Evolutionary conservation across 345 rosid species (phyloP), one percentile per base, ranked within the genome.

Genomic region (Carallia pectinifolia): DNA sequence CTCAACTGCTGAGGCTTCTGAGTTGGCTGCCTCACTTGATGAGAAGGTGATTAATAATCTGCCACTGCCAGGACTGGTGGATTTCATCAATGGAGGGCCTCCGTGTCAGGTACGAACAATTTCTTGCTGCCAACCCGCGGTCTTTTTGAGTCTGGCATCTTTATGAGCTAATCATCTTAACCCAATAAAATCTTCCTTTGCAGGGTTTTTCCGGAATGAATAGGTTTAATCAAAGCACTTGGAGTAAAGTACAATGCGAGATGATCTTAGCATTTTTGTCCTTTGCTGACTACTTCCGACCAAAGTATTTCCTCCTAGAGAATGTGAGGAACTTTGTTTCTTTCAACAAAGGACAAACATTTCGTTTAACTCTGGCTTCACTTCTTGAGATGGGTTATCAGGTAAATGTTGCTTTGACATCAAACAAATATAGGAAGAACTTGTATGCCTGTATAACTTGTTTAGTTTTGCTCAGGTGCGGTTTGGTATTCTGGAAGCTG

Each of bases 161-260:
- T 67, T 12, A 13, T 53, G 71, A 8, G 33, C 10, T 56, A 54
- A 39, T 15, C 12, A 17, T 37, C 19, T 18, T 63, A 9, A 48
- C 40, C 31, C 4, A 36, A 65, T 47, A 19, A 15, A 27, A 54
- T 6, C 6, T 68, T 47, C 58, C 66, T 64, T 71, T 75, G 69
- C 93, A 94, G 98, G 98, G 93, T 30, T 94, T 94, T 68, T 94
- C 97, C 31, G 89, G 92, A 30, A 79, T 94, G 97, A 94, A 94
- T 74, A 81, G 96, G 81, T 94, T 87, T 77, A 86, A 64, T 56
- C 82, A 87, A 65, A 74, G 95, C 72, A 52, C 84, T 10, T 91
- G 95, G 97, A 91, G 98, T 78, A 86, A 81, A 73, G 90, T 90
- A 69, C 97, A 91, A 59, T 87, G 95, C 40, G 87, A 84, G 74